Percentiles rank a stretch among this genome's conserved stretches.
These are phyloP conservation scores for Daldinia sp. DNA, from an alignment of 2,329 filamentous ascomycete genomes.

Conservation along the genomic window DNA sequence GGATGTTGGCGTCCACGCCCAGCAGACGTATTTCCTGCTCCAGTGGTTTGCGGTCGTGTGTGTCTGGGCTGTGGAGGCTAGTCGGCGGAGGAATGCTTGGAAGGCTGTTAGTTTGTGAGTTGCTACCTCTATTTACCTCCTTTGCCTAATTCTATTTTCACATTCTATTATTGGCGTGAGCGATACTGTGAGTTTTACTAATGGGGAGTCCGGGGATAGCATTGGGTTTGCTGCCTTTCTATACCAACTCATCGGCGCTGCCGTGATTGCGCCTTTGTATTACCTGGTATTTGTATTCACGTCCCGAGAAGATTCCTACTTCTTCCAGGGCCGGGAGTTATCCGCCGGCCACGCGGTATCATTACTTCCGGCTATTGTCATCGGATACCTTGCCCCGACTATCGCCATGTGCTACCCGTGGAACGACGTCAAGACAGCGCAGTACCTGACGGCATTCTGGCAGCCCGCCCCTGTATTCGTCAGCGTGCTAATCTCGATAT, in stretches of 20 bases:
- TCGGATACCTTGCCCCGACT: slow-evolving; percentile 43
- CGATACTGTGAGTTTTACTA: neutral
- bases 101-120: slow-evolving; percentile 43
- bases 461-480: slow-evolving; percentile 40
- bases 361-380: slow-evolving; percentile 35
- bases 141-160: slow-evolving; percentile 5
- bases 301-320: slow-evolving; percentile 36
- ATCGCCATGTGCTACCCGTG: slow-evolving; percentile 41
- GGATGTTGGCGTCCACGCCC: slow-evolving; percentile 38
- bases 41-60: slow-evolving; percentile 41
- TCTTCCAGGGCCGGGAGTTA: slow-evolving; percentile 33
- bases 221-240: slow-evolving; percentile 7
- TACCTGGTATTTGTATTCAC: slow-evolving; percentile 31
- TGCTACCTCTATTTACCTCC: neutral
- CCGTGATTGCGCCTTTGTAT: slow-evolving; percentile 42
- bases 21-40: slow-evolving; percentile 44
- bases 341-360: slow-evolving; percentile 34
- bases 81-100: slow-evolving; percentile 35
- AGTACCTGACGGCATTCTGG: slow-evolving; percentile 43
- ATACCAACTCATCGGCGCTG: slow-evolving; percentile 42
- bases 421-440: slow-evolving; percentile 25
- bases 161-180: neutral
- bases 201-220: neutral
- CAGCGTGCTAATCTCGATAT: slow-evolving; percentile 36
- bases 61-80: slow-evolving; percentile 42